These are phyloP conservation scores for Micractinium conductrix DNA, from an alignment of 139 green algal species.

Conservation along the genomic window DNA sequence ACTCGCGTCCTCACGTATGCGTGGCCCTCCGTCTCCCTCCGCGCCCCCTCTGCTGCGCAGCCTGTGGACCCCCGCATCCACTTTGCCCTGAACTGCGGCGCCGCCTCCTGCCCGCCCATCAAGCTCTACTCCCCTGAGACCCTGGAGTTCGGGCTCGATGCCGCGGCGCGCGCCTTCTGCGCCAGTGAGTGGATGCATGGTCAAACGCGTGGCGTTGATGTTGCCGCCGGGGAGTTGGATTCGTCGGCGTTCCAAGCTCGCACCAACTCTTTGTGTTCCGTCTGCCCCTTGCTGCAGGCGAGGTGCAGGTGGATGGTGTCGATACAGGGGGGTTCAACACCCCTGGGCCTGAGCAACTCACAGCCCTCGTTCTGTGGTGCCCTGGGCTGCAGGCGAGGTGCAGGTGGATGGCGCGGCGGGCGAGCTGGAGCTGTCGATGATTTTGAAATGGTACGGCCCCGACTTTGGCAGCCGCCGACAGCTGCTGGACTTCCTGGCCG, in stretches of 20 bases:
- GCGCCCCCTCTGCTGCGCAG: neutral
- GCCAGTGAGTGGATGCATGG: slow-evolving; percentile 32
- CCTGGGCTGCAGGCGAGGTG: slow-evolving; percentile 70
- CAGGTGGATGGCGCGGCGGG: slow-evolving; percentile 56
- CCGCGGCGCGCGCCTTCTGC: slow-evolving; percentile 67
- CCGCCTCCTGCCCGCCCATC: slow-evolving; percentile 93
- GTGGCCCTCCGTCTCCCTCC: neutral
- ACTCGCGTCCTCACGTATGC: neutral
- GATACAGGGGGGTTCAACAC: no score
- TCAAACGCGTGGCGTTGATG: no score
- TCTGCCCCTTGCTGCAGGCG: no score
- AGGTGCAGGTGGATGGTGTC: slow-evolving; percentile 73
- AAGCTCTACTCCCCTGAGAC: slow-evolving; percentile 80
- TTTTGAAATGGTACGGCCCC: slow-evolving; percentile 87
- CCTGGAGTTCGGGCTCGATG: slow-evolving; percentile 82
- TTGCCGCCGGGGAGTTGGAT: no score
- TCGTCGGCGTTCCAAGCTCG: no score
- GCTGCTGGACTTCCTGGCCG: slow-evolving; percentile 61
- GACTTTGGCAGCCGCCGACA: slow-evolving; percentile 79
- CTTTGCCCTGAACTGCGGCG: slow-evolving; percentile 96
- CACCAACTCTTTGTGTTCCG: no score
- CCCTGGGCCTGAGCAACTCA: no score
- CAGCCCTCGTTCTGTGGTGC: no score
- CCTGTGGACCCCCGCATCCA: slow-evolving; percentile 91
- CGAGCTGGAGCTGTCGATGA: slow-evolving; percentile 79